Percentiles rank a stretch among this genome's conserved stretches.
Conservation (phyloP, 225 moss, liverwort and hornwort genomes). For the Climacium dendroides region DNA sequence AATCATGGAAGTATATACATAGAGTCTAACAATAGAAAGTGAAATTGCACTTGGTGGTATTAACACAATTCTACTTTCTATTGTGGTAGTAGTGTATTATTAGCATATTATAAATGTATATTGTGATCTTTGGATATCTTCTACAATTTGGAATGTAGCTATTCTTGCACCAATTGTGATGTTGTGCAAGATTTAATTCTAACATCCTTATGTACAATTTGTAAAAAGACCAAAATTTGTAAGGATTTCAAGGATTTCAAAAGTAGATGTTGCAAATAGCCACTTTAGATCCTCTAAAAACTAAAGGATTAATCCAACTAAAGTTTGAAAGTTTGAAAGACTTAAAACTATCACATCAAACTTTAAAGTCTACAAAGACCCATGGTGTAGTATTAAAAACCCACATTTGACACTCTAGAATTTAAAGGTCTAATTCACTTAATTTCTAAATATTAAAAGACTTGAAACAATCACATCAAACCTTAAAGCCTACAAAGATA, state of each 20-base stretch:
- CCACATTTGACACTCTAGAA: not conserved
- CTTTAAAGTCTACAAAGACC: not conserved
- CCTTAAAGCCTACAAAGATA: no score
- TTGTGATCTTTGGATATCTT: not conserved
- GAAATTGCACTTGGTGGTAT: not conserved
- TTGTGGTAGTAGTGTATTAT: not conserved
- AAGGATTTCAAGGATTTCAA: not conserved
- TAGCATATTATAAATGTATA: not conserved
- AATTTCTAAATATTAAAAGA: not conserved
- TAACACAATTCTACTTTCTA: no score
- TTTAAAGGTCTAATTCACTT: not conserved
- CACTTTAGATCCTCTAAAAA: not conserved
- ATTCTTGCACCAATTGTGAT: not conserved
- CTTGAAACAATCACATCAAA: not conserved
- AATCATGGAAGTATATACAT: not conserved
- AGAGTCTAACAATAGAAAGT: not conserved
- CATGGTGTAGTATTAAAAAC: not conserved
- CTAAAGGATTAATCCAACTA: no score
- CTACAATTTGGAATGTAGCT: fast-evolving
- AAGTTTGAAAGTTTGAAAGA: not conserved
- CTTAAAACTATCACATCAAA: not conserved
- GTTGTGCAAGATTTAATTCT: not conserved
- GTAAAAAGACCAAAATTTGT: not conserved
- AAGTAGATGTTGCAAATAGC: fast-evolving
- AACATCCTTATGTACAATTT: no score